Conservation (phyloP, 179 eudicot genomes). For the Patellifolia procumbens region DNA sequence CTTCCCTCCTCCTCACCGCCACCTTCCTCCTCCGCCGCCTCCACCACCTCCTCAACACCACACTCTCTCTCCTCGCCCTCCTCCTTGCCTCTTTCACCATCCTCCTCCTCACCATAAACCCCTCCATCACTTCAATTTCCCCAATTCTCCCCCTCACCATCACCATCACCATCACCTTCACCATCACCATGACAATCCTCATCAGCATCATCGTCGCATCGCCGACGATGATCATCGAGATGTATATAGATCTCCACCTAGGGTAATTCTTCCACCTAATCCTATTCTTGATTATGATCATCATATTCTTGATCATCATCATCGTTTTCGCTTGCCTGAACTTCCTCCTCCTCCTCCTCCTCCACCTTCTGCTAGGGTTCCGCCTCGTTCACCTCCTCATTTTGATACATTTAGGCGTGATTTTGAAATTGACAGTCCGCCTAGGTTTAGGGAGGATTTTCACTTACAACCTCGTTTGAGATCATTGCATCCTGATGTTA, state of each 20-base stretch:
- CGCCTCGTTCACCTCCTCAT: background rate
- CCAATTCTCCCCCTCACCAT: slow-evolving; percentile 17
- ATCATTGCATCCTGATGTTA: slow-evolving; percentile 11
- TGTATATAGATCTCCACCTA: slow-evolving; percentile 25
- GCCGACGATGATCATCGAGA: background rate
- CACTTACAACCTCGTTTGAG: slow-evolving; percentile 17
- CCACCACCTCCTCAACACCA: slow-evolving; percentile 2
- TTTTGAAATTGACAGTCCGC: slow-evolving; percentile 29
- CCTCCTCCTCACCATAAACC: slow-evolving; percentile 5
- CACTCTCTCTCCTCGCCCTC: slow-evolving; percentile 1
- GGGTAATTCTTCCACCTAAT: slow-evolving; percentile 27
- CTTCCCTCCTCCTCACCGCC: background rate
- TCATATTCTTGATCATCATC: background rate
- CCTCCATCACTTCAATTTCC: background rate
- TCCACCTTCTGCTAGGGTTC: background rate
- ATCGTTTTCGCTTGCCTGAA: slow-evolving; percentile 2
- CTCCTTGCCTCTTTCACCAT: too few species aligned
- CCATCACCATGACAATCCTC: too few species aligned
- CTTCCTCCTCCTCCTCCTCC: slow-evolving; percentile 4
- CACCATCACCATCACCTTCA: slow-evolving; percentile 14
- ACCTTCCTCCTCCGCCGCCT: slow-evolving; percentile 2
- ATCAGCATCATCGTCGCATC: background rate
- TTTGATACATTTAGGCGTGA: slow-evolving; percentile 30
- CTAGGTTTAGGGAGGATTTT: slow-evolving; percentile 39
- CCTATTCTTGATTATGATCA: background rate